phyloP scores from a whole-genome alignment of 2,329 filamentous ascomycete genomes.

The Ustilaginoidea virens region DNA sequence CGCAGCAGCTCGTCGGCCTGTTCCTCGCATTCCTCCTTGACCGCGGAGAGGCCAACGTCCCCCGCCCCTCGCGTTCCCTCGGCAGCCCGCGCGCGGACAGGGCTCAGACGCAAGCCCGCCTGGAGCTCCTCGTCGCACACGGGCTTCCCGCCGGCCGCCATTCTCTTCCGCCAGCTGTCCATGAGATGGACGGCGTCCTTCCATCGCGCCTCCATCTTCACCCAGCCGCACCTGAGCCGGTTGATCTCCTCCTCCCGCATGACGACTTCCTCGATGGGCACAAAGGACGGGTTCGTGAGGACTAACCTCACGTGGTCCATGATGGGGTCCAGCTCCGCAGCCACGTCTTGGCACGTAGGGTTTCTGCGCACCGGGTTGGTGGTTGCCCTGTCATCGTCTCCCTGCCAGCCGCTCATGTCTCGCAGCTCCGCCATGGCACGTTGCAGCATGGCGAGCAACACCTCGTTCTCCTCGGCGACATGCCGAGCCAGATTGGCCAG shows the following conservation, averaged over 20 bases:
- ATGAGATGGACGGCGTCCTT: conserved; percentile 81
- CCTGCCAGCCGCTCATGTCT: conserved; percentile 45
- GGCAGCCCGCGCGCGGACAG: conserved; percentile 38
- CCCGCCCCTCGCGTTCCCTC: conserved; percentile 27
- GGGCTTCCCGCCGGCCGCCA: conserved; percentile 53
- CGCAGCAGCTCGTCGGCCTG: conserved; percentile 5
- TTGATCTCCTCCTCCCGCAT: conserved; percentile 84
- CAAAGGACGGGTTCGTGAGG: conserved; percentile 90
- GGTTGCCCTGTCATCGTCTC: conserved; percentile 18
- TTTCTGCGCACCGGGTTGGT: conserved; percentile 18
- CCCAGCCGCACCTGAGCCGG: conserved; percentile 70
- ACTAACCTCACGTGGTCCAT: conserved; percentile 70
- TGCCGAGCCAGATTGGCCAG: conserved; percentile 70
- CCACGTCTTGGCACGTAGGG: conserved; percentile 46
- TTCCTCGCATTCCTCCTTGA: conserved; percentile 30
- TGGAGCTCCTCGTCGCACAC: conserved; percentile 54
- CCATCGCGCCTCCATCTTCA: conserved; percentile 87
- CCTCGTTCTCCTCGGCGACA: conserved; percentile 85
- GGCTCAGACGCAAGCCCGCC: conserved; percentile 50
- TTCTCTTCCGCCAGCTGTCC: conserved; percentile 77
- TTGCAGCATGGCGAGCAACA: conserved; percentile 55
- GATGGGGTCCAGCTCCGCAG: conserved; percentile 58
- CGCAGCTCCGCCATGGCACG: conserved; percentile 57
- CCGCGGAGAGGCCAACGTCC: conserved; percentile 25
- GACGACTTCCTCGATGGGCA: conserved; percentile 86